These are phyloP conservation scores for Ceriops zippeliana DNA, from an alignment of 345 rosid species.

Conservation along the genomic window DNA sequence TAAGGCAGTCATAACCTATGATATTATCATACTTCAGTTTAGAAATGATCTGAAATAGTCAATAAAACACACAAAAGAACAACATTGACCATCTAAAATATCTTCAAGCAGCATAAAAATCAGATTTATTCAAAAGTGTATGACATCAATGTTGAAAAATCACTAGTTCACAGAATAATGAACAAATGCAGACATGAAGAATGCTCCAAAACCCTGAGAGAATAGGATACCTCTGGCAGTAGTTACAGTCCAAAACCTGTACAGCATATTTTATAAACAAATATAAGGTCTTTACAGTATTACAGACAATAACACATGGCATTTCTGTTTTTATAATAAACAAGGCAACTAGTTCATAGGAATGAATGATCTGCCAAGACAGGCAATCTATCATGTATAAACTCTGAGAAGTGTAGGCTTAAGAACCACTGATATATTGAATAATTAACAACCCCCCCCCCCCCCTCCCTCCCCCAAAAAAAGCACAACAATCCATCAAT, in stretches of 20 bases:
- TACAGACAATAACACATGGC: background rate
- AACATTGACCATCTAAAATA: background rate
- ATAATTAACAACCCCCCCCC: background rate
- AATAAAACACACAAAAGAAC: too few species aligned
- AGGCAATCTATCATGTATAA: background rate
- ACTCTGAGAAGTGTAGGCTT: constrained; percentile 5
- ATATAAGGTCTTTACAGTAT: background rate
- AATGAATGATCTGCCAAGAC: background rate
- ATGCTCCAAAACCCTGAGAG: background rate
- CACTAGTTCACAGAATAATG: background rate
- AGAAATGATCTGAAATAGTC: constrained; percentile 13
- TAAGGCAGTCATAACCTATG: constrained; percentile 72
- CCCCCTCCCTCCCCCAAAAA: background rate
- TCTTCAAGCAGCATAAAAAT: constrained; percentile 1
- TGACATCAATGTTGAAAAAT: background rate
- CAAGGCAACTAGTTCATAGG: background rate
- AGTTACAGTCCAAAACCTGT: background rate
- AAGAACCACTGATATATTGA: background rate
- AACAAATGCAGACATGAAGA: background rate
- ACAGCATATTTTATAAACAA: too few species aligned
- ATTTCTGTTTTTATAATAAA: background rate
- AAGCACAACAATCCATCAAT: too few species aligned
- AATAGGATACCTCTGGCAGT: background rate
- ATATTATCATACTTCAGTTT: constrained; percentile 16
- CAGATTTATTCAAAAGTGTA: background rate